phyloP scores from a whole-genome alignment of 345 rosid genomes.

The Moricandia arvensis region DNA sequence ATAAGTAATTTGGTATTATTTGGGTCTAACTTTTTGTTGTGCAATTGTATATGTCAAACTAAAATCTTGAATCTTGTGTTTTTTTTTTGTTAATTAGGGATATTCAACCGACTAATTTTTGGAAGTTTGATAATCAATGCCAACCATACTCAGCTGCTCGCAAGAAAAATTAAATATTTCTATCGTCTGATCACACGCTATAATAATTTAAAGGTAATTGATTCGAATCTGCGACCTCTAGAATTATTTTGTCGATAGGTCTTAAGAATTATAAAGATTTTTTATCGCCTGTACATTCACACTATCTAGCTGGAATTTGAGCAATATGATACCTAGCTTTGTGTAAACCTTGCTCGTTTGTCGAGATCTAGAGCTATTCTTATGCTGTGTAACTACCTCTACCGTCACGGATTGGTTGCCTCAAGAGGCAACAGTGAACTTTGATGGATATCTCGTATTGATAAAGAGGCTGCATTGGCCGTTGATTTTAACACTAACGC shows the following conservation, averaged over 20 bases:
- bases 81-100: too few species aligned
- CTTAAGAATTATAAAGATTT: background rate
- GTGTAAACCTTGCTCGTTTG: background rate
- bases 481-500: background rate
- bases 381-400: background rate
- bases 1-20: background rate
- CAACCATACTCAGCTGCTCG: too few species aligned
- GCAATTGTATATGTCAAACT: background rate
- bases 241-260: too few species aligned
- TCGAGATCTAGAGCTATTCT: background rate
- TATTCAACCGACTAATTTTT: too few species aligned
- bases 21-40: background rate
- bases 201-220: too few species aligned
- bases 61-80: background rate
- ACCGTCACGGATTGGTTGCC: background rate
- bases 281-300: background rate
- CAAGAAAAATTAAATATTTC: too few species aligned
- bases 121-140: too few species aligned
- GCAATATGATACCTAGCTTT: background rate
- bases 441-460: background rate
- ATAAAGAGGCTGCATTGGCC: background rate
- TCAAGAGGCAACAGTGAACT: background rate
- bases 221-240: too few species aligned
- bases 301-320: background rate
- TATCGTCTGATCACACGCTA: too few species aligned